These are phyloP conservation scores for Phaeoacremonium minimum DNA, from an alignment of 2,329 filamentous ascomycete species.

Conservation along the genomic window DNA sequence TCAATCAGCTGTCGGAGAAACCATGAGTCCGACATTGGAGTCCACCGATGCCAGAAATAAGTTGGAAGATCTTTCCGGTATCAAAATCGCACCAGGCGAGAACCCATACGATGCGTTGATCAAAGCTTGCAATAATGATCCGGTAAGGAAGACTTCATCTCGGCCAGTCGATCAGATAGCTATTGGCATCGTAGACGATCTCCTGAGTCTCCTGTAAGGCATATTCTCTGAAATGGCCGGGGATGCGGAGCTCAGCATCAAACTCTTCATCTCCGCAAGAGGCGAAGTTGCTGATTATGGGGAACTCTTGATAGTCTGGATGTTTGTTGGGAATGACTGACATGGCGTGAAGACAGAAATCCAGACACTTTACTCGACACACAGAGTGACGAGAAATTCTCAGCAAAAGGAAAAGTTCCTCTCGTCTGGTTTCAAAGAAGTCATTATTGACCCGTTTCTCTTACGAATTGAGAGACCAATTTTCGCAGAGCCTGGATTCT, in stretches of 20 bases:
- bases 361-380: constrained; percentile 66
- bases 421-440: constrained; percentile 59
- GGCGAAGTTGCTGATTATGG: constrained; percentile 3
- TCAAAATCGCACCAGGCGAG: constrained; percentile 44
- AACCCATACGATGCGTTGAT: constrained; percentile 79
- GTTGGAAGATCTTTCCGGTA: constrained; percentile 50
- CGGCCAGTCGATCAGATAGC: too few relatives aligned
- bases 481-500: constrained; percentile 63
- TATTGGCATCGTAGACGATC: too few relatives aligned
- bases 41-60: constrained; percentile 41
- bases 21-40: constrained; percentile 30
- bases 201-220: too few relatives aligned
- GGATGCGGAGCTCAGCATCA: too few relatives aligned
- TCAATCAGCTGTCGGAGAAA: constrained; percentile 1
- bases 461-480: constrained; percentile 61
- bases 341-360: constrained; percentile 51
- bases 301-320: too few relatives aligned
- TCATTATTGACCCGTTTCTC: constrained; percentile 74
- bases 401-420: constrained; percentile 75
- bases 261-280: too few relatives aligned
- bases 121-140: constrained; percentile 58
- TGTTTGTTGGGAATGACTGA: too few relatives aligned
- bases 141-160: too few relatives aligned
- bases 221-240: too few relatives aligned
- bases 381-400: constrained; percentile 70